Base-by-base conservation (phyloP, 306 rosid species). In the Gillenia trifoliata region DNA sequence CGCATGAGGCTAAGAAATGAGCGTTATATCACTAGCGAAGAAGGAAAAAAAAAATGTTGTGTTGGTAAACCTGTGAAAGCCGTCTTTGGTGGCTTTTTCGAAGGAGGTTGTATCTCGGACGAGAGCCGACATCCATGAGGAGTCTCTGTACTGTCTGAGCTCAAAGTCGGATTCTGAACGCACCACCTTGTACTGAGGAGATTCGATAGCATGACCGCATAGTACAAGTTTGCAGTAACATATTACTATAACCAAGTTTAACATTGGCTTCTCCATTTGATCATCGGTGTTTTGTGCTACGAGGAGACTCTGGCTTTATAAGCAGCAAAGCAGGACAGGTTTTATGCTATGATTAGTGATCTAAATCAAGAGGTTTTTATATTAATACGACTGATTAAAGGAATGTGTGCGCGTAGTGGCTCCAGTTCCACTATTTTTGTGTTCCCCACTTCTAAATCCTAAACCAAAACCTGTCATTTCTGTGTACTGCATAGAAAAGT, bases 11-110 rank as follows among this genome's bases (percentile, higher is more conserved):
- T 38, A 38, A 3, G 9, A 11, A 38, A 38, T 0, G 41, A 38
- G 11, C 2, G 41, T 38, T 38, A 38, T 8, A 38, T 38, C 41
- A 38, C 41, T 38, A 38, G 15, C 22, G 28, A 55, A 22, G 9
- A 12, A 65, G 26, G 13, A 66, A 34, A 6, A 6, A 41, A 22
- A 13, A 31, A 22, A 7, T 2, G 36, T 30, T 1, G 72, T 20
- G 36, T 68, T 76, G 6, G 38, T 41, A 30, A 77, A 89, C 98
- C 97, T 93, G 84, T 88, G 95, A 76, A 93, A 90, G 70, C 97
- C 98, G 38, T 15, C 75, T 74, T 56, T 71, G 72, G 90, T 90
- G 80, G 96, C 84, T 17, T 86, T 73, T 5, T 89, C 66, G 26
- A 87, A 90, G 47, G 98, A 86, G 64, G 84, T 72, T 65, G 85